A percentile compares a stretch with the other conserved stretches of the same genome.
Evolutionary conservation across 2,329 filamentous ascomycete genomes (phyloP).

Genomic region (Scortechinia acanthostroma): DNA sequence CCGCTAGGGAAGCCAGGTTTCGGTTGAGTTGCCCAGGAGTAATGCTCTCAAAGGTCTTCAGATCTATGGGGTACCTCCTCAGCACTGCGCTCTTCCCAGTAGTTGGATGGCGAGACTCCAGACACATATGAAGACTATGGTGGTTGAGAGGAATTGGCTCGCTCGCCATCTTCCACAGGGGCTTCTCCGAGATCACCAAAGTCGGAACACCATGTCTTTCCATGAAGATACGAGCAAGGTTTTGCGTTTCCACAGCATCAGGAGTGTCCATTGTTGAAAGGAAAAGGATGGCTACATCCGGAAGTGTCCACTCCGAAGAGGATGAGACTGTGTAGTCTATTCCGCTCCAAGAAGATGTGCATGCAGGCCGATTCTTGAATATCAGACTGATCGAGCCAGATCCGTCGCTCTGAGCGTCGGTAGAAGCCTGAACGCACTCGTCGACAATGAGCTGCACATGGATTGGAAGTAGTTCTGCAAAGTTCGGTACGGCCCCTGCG

Average conservation of each 20-base stretch:
- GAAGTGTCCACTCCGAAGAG: conserved; percentile 26
- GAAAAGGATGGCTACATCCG: conserved; percentile 34
- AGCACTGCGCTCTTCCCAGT: conserved; percentile 21
- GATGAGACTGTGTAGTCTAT: conserved; percentile 25
- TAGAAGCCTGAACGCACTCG: conserved; percentile 26
- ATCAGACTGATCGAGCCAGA: conserved; percentile 11
- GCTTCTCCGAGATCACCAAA: conserved; percentile 31
- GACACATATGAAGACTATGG: conserved; percentile 28
- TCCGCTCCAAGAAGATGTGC: conserved; percentile 24
- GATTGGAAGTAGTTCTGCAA: conserved; percentile 35
- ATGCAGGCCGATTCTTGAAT: conserved; percentile 18
- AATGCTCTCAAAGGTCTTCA: conserved; percentile 35
- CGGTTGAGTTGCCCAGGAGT: conserved; percentile 33
- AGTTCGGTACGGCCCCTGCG: conserved; percentile 29
- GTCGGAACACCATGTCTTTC: conserved; percentile 29
- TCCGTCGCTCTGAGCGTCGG: conserved; percentile 11
- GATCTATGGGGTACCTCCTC: conserved; percentile 27
- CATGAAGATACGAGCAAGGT: conserved; percentile 25
- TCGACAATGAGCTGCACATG: conserved; percentile 36
- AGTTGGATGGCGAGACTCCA: conserved; percentile 23
- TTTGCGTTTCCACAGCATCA: conserved; percentile 15
- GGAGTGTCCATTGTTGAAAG: conserved; percentile 22
- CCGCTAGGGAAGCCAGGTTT: conserved; percentile 30
- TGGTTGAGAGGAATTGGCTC: conserved; percentile 25
- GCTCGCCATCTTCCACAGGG: conserved; percentile 23